A percentile compares a stretch with the other conserved stretches of the same genome.
phyloP scores from a whole-genome alignment of 495 filamentous ascomycete species.

The Hamigera avellanea region DNA sequence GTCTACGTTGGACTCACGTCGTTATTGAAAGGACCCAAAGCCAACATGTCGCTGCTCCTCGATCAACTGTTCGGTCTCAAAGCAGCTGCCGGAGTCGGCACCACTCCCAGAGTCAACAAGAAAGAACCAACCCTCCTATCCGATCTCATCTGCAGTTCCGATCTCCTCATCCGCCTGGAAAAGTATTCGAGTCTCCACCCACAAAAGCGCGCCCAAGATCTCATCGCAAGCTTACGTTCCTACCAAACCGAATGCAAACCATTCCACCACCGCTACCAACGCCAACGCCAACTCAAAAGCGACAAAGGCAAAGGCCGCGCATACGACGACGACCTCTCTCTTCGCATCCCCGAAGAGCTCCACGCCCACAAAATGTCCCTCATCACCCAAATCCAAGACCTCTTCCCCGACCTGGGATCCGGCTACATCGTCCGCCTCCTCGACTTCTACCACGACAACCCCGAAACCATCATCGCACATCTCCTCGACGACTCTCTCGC shows the following conservation, averaged over 20 bases:
- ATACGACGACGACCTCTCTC: constrained; percentile 20
- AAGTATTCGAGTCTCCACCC: constrained; percentile 43
- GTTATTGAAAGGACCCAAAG: constrained; percentile 49
- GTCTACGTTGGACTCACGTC: constrained; percentile 61
- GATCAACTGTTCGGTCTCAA: constrained; percentile 80
- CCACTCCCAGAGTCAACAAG: constrained; percentile 24
- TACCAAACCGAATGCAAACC: constrained; percentile 36
- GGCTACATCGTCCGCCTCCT: constrained; percentile 71
- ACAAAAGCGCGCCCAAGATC: constrained; percentile 33
- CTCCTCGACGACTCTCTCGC: constrained; percentile 77
- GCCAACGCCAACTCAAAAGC: constrained; percentile 38
- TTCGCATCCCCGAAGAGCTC: constrained; percentile 38
- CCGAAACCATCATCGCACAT: constrained; percentile 71
- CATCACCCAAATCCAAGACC: constrained; percentile 77
- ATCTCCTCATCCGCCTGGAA: constrained; percentile 31
- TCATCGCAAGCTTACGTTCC: constrained; percentile 23
- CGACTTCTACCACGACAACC: constrained; percentile 64
- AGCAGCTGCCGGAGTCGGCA: constrained; percentile 45
- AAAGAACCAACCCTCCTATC: constrained; percentile 31
- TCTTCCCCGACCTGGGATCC: constrained; percentile 83
- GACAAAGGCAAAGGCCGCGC: constrained; percentile 61
- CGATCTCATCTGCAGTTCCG: constrained; percentile 32
- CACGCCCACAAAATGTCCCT: constrained; percentile 75
- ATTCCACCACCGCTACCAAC: constrained; percentile 44
- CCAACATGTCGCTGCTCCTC: constrained; percentile 58